Evolutionary conservation across 345 rosid species (phyloP), one percentile per base, ranked within the genome.

Genomic region (Populus tremula): DNA sequence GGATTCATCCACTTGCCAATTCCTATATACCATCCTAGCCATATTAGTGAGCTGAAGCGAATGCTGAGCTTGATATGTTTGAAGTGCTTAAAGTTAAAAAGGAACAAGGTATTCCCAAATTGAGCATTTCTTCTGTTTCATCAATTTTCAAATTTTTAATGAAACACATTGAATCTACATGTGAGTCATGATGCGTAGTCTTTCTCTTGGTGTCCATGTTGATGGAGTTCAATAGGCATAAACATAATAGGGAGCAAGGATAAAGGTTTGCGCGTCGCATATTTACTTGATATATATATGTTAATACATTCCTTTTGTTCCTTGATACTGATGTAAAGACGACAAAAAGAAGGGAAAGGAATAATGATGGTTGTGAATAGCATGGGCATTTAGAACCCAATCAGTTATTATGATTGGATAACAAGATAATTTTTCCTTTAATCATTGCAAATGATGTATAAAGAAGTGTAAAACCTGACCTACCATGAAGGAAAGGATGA

Each of bases 1-100:
- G 99, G 99, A 53, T 93, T 90, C 73, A 90, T 93, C 11, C 85
- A 92, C 77, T 83, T 93, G 67, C 99, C 99, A 10, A 83, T 88
- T 62, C 97, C 97, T 2, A 89, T 93, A 76, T 96, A 91, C 84
- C 98, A 96, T 81, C 99, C 99, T 7, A 90, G 89, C 74, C 94
- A 96, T 83, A 81, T 96, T 67, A 84, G 73, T 66, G 99, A 92
- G 78, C 61, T 96, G 71, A 93, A 90, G 86, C 86, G 89, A 18
- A 66, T 96, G 90, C 76, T 96, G 82, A 91, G 92, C 86, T 82
- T 90, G 63, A 39, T 96, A 59, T 96, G 99, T 87, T 86, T 96
- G 80, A 96, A 91, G 75, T 96, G 98, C 85, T 82, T 96, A 70
- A 93, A 90, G 84, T 36, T 93, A 88, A 93, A 88, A 85, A 89